These are phyloP conservation scores for Mortierella sp. DNA, from an alignment of 371 early-diverging fungal species.

Conservation along the genomic window DNA sequence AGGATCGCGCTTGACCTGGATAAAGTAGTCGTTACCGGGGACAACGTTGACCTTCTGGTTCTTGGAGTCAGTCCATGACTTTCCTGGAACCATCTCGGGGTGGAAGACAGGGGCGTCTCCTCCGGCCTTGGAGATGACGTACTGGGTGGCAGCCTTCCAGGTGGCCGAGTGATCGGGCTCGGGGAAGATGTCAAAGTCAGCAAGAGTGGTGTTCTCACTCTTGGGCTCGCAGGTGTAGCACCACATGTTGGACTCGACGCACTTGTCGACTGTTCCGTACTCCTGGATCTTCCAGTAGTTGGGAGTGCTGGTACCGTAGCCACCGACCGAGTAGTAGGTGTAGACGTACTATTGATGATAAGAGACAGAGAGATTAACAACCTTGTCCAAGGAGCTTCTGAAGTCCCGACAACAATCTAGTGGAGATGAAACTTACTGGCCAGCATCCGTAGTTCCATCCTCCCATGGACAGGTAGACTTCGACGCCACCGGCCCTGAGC, in stretches of 20 bases:
- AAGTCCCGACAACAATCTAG: too few species aligned
- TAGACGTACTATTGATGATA: slow-evolving; percentile 23
- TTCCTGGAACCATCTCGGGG: slow-evolving; percentile 46
- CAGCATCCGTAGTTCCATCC: slow-evolving; percentile 55
- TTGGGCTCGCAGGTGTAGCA: slow-evolving; percentile 55
- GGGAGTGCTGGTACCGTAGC: slow-evolving; percentile 48
- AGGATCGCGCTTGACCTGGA: slow-evolving; percentile 47
- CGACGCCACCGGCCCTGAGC: slow-evolving; percentile 44
- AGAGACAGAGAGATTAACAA: not conserved
- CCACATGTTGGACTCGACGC: slow-evolving; percentile 50
- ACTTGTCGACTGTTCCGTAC: slow-evolving; percentile 30
- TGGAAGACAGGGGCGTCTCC: slow-evolving; percentile 41
- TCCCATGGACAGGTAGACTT: slow-evolving; percentile 48
- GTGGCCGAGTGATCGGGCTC: slow-evolving; percentile 42
- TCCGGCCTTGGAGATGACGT: slow-evolving; percentile 25
- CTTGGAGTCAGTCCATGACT: slow-evolving; percentile 32
- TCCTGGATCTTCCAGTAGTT: slow-evolving; percentile 50
- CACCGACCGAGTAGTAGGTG: slow-evolving; percentile 50
- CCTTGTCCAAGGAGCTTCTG: too few species aligned
- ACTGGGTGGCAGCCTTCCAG: slow-evolving; percentile 36
- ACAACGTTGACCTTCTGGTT: slow-evolving; percentile 28
- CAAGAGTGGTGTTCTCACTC: slow-evolving; percentile 35
- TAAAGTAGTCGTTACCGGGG: slow-evolving; percentile 39
- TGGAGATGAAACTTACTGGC: slow-evolving; percentile 50
- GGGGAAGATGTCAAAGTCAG: slow-evolving; percentile 53